These are phyloP conservation scores for Tripterygium wilfordii DNA, from an alignment of 177 flowering plant species.

Conservation along the genomic window DNA sequence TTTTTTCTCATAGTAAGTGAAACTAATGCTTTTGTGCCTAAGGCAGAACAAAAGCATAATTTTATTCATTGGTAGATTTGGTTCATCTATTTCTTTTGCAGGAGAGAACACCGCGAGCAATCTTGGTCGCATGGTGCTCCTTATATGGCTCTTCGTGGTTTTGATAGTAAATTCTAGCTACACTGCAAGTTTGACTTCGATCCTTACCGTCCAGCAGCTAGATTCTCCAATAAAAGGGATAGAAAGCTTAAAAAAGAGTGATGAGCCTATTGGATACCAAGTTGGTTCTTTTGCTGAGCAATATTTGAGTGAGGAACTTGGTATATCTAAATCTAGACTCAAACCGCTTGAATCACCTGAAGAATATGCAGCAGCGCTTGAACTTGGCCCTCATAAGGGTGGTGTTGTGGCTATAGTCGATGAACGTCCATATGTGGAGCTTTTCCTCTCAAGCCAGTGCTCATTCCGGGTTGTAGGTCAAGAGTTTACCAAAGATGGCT, in stretches of 20 bases:
- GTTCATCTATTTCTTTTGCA: slow-evolving; percentile 22
- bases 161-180: slow-evolving; percentile 87
- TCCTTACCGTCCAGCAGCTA: slow-evolving; percentile 87
- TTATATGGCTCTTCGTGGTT: slow-evolving; percentile 93
- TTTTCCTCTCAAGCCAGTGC: slow-evolving; percentile 82
- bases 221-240: slow-evolving; percentile 78
- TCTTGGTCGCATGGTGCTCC: slow-evolving; percentile 76
- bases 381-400: slow-evolving; percentile 52
- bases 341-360: slow-evolving; percentile 75
- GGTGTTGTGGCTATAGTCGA: slow-evolving; percentile 91
- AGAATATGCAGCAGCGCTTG: slow-evolving; percentile 69
- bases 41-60: not conserved
- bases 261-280: slow-evolving; percentile 77
- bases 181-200: slow-evolving; percentile 91
- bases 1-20: slow-evolving; percentile 87
- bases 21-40: not conserved
- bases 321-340: slow-evolving; percentile 64
- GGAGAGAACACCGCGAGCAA: slow-evolving; percentile 83
- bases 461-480: slow-evolving; percentile 68
- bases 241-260: slow-evolving; percentile 49
- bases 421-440: slow-evolving; percentile 80
- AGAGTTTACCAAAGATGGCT: slow-evolving; percentile 87
- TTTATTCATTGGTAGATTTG: slow-evolving; percentile 3
- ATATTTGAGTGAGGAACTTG: slow-evolving; percentile 63
- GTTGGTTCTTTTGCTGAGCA: slow-evolving; percentile 85